Evolutionary conservation across 495 filamentous ascomycete species (phyloP).

Genomic region (Hypoxylon lienhwacheense): DNA sequence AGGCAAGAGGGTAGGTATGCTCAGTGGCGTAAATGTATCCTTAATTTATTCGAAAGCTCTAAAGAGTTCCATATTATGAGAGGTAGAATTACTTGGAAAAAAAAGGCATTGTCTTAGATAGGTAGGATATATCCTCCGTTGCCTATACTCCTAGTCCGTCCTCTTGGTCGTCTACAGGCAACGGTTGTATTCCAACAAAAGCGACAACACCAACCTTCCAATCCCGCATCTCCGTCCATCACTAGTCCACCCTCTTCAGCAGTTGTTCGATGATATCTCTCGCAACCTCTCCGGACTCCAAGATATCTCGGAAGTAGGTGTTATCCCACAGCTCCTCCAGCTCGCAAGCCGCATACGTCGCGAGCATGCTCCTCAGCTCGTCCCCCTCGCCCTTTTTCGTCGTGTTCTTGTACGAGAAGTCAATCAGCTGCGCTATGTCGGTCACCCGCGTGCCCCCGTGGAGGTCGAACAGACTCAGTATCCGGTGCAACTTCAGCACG

Average conservation of each 20-base stretch:
- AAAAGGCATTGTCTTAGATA: too few species aligned
- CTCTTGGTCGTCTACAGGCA: too few species aligned
- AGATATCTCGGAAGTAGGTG: constrained; percentile 7
- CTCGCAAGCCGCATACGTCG: constrained; percentile 17
- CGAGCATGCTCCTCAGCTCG: constrained; percentile 9
- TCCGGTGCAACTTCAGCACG: constrained; percentile 10
- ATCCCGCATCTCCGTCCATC: neutral
- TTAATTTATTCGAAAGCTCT: too few species aligned
- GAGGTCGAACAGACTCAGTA: constrained; percentile 14
- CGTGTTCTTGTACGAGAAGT: constrained; percentile 25
- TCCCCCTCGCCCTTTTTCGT: neutral
- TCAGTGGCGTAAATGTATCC: too few species aligned
- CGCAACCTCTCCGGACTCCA: constrained; percentile 15
- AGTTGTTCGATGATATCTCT: constrained; percentile 19
- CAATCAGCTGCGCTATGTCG: constrained; percentile 19
- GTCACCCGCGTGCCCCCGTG: constrained; percentile 6
- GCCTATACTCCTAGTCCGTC: too few species aligned
- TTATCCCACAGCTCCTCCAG: constrained; percentile 21
- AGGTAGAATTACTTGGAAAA: too few species aligned
- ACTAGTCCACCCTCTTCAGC: constrained; percentile 5
- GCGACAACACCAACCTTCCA: too few species aligned
- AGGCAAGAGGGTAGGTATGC: too few species aligned
- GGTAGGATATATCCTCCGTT: too few species aligned
- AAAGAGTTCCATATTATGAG: too few species aligned
- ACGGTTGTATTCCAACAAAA: too few species aligned